These are phyloP conservation scores for Penicillium longicatenatum DNA, from an alignment of 495 filamentous ascomycete species.

Conservation along the genomic window DNA sequence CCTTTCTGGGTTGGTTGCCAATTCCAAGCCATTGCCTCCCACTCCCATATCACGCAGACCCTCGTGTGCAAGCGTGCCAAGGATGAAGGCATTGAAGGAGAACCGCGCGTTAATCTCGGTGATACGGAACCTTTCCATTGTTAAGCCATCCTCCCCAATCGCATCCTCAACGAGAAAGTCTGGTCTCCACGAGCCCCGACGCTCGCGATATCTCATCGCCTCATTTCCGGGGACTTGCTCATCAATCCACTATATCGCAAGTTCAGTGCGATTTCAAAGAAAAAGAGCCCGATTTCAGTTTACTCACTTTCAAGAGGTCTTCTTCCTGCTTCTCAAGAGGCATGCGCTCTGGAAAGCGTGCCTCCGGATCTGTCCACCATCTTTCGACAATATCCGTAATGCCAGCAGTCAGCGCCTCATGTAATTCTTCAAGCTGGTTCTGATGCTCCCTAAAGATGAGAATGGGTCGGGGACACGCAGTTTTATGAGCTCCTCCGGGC, in stretches of 20 bases:
- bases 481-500: too few relatives aligned
- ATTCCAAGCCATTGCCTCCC: neutral
- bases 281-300: too few relatives aligned
- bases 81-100: neutral
- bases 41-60: neutral
- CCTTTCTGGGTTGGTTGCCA: neutral
- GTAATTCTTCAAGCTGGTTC: neutral
- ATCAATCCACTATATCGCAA: neutral
- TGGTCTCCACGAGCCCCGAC: neutral
- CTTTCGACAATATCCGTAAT: constrained; percentile 37
- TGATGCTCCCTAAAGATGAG: too few relatives aligned
- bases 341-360: constrained; percentile 34
- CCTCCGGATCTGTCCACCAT: constrained; percentile 40
- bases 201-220: neutral
- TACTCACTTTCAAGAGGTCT: constrained; percentile 14
- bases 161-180: neutral
- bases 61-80: neutral
- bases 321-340: constrained; percentile 35
- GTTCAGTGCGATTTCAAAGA: too few relatives aligned
- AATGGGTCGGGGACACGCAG: too few relatives aligned
- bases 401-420: constrained; percentile 29
- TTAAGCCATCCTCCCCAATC: neutral
- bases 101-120: neutral
- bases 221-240: too few relatives aligned
- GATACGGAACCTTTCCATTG: neutral